Evolutionary conservation across 2,329 filamentous ascomycete species (phyloP).

Genomic region (Scedosporium aurantiacum): DNA sequence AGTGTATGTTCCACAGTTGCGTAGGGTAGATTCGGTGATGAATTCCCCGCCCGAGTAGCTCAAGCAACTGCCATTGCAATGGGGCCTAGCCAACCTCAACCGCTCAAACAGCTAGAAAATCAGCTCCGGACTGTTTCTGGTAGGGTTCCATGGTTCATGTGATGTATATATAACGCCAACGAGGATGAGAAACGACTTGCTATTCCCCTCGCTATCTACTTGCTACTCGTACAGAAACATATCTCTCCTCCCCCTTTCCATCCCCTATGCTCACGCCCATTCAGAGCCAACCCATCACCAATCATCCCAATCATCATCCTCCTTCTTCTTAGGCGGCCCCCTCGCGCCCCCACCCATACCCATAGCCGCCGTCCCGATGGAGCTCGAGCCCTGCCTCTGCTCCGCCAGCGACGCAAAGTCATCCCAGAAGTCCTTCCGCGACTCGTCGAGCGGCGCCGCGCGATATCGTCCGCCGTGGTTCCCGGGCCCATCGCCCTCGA

Average conservation of each 20-base stretch:
- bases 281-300: conserved; percentile 28
- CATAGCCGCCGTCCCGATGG: conserved; percentile 51
- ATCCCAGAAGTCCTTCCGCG: conserved; percentile 83
- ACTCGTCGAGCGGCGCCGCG: conserved; percentile 41
- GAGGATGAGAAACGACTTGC: neutral
- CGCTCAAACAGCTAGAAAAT: no score
- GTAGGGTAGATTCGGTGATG: no score
- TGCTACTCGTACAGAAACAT: neutral
- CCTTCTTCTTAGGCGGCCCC: conserved; percentile 26
- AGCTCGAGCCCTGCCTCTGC: conserved; percentile 29
- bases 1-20: no score
- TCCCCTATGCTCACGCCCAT: neutral
- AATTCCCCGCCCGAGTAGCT: no score
- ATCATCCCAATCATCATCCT: conserved; percentile 54
- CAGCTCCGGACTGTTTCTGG: no score
- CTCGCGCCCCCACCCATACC: conserved; percentile 36
- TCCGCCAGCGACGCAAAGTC: conserved; percentile 66
- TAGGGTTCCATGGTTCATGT: neutral
- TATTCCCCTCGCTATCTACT: neutral
- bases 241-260: neutral
- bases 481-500: conserved; percentile 56
- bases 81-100: no score
- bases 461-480: conserved; percentile 17
- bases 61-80: no score
- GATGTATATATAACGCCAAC: neutral